Evolutionary conservation across 257 asterid genomes (phyloP).

Genomic region (Misopates orontium): DNA sequence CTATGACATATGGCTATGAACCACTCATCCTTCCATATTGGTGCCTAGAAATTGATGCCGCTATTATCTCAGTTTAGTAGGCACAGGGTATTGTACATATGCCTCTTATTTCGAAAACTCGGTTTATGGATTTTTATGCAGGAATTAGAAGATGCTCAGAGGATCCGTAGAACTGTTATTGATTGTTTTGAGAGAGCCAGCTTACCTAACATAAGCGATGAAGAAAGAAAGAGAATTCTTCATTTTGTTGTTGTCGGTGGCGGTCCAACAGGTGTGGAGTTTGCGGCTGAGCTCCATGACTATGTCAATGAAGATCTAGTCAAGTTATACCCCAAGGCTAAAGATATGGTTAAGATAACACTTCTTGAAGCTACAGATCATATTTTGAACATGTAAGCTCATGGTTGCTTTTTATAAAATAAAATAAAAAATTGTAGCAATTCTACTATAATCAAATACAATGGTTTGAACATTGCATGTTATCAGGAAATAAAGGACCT

Average conservation of each 20-base stretch:
- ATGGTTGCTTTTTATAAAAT: constrained; percentile 4
- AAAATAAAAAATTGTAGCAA: constrained; percentile 5
- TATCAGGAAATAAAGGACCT: background rate
- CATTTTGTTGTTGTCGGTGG: constrained; percentile 98
- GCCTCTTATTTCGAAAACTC: constrained; percentile 15
- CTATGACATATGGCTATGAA: background rate
- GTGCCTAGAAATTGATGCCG: background rate
- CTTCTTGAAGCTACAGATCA: constrained; percentile 95
- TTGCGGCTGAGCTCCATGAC: constrained; percentile 92
- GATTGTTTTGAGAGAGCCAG: constrained; percentile 92
- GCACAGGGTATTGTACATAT: background rate
- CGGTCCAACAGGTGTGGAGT: constrained; percentile 90
- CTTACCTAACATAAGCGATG: constrained; percentile 74
- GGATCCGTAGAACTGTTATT: constrained; percentile 76
- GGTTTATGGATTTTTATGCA: constrained; percentile 36
- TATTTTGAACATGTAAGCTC: constrained; percentile 79
- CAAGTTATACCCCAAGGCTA: constrained; percentile 71
- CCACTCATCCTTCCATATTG: background rate
- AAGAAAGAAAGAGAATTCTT: constrained; percentile 81
- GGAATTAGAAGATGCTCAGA: constrained; percentile 99
- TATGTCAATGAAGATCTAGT: constrained; percentile 77
- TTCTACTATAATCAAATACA: constrained; percentile 14
- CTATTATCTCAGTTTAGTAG: background rate
- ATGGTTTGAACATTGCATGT: background rate
- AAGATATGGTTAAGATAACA: constrained; percentile 73